Conservation (phyloP, 1,139 yeast genomes). For the Nadsonia commutata region DNA sequence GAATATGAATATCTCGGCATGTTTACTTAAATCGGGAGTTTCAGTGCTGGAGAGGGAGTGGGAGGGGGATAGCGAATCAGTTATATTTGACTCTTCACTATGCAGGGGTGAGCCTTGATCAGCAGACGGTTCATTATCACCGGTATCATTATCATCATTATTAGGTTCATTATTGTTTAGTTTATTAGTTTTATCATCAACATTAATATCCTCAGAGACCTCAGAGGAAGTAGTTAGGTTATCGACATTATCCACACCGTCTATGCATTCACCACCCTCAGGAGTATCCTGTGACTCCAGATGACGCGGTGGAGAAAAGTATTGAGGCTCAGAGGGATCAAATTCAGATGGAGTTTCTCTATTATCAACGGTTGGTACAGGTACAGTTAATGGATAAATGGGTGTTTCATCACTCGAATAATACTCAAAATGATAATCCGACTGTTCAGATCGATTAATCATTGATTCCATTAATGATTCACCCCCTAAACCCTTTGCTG, state of each 20-base stretch:
- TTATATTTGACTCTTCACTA: neutral
- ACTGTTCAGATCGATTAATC: slow-evolving; percentile 66
- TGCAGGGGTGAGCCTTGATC: slow-evolving; percentile 5
- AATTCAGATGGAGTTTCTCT: slow-evolving; percentile 24
- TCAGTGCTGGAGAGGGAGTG: slow-evolving; percentile 2
- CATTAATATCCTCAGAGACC: neutral
- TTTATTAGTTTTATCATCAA: slow-evolving; percentile 10
- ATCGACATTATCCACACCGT: neutral
- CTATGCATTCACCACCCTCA: neutral
- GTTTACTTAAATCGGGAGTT: slow-evolving; percentile 40
- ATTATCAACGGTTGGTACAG: slow-evolving; percentile 23
- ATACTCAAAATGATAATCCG: slow-evolving; percentile 84
- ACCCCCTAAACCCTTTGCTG: slow-evolving; percentile 29
- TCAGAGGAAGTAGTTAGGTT: neutral
- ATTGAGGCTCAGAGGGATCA: slow-evolving; percentile 57
- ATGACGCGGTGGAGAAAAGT: slow-evolving; percentile 28
- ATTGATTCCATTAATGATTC: slow-evolving; percentile 57
- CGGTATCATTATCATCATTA: slow-evolving; percentile 7
- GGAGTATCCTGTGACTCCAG: neutral
- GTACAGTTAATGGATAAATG: neutral
- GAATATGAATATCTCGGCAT: slow-evolving; percentile 83
- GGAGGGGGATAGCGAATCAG: neutral
- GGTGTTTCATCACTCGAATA: slow-evolving; percentile 49
- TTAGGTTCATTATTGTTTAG: slow-evolving; percentile 4
- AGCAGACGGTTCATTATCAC: slow-evolving; percentile 10